A percentile compares a stretch with the other conserved stretches of the same genome.
Evolutionary conservation across 257 asterid species (phyloP).

Genomic region (Solanum arcanum): DNA sequence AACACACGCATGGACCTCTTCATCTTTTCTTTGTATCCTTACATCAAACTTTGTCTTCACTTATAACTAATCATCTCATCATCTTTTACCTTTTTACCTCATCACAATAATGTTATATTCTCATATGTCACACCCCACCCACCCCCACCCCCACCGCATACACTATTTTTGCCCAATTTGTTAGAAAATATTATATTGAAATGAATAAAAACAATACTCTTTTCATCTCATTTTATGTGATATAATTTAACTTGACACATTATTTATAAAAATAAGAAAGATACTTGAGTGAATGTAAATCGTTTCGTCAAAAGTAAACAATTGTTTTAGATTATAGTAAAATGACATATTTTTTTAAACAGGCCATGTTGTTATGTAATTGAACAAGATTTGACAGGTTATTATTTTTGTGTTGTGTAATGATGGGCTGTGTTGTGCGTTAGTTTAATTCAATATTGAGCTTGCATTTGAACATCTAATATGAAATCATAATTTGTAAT

Average conservation of each 20-base stretch:
- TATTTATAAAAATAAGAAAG: no score
- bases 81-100: background rate
- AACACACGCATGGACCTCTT: conserved; percentile 11
- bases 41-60: conserved; percentile 13
- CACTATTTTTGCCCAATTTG: background rate
- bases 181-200: background rate
- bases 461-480: background rate
- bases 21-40: background rate
- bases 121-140: background rate
- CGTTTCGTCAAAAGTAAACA: background rate
- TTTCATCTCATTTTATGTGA: background rate
- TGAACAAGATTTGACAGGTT: background rate
- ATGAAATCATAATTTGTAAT: no score
- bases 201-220: background rate
- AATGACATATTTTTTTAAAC: no score
- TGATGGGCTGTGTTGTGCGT: background rate
- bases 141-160: background rate
- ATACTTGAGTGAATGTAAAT: no score
- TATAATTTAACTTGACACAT: background rate
- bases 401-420: no score
- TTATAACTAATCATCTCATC: conserved; percentile 24
- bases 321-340: background rate
- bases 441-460: background rate
- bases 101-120: background rate
- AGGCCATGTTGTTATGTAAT: background rate